These are phyloP conservation scores for Ilex paraguariensis DNA, from an alignment of 305 asterid genomes.

Conservation along the genomic window DNA sequence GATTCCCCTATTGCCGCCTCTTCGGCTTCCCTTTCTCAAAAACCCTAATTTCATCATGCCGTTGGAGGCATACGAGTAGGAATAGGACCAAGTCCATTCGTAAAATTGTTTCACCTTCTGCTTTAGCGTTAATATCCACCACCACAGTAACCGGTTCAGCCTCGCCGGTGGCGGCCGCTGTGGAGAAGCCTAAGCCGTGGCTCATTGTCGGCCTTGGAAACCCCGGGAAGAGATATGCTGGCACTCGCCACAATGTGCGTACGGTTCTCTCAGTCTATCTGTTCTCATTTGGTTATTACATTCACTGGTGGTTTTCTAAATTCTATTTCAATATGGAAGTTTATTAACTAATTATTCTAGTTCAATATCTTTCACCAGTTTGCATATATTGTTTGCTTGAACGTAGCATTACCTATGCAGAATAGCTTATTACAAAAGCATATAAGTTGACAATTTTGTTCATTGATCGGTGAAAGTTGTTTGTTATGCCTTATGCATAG, in stretches of 20 bases:
- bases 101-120: constrained; percentile 1
- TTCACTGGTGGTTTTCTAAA: too few relatives aligned
- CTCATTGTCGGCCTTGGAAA: constrained; percentile 97
- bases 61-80: constrained; percentile 1
- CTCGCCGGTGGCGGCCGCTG: constrained; percentile 16
- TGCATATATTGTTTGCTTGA: too few relatives aligned
- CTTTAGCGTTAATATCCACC: constrained; percentile 2
- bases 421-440: too few relatives aligned
- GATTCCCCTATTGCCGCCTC: constrained; percentile 1
- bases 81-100: not conserved
- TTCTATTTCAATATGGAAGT: too few relatives aligned
- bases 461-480: too few relatives aligned
- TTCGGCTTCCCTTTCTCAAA: not conserved
- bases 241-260: constrained; percentile 83
- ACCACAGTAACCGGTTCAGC: not conserved
- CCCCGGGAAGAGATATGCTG: constrained; percentile 75
- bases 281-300: not conserved
- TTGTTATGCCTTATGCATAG: too few relatives aligned
- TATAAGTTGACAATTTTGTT: too few relatives aligned
- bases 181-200: constrained; percentile 62
- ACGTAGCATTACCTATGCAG: too few relatives aligned
- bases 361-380: too few relatives aligned
- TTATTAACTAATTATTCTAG: too few relatives aligned
- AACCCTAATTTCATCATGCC: constrained; percentile 5
- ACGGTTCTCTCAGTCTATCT: not conserved